Evolutionary conservation across 768 basidiomycete species (phyloP).

Genomic region (Boletus rex-veris): DNA sequence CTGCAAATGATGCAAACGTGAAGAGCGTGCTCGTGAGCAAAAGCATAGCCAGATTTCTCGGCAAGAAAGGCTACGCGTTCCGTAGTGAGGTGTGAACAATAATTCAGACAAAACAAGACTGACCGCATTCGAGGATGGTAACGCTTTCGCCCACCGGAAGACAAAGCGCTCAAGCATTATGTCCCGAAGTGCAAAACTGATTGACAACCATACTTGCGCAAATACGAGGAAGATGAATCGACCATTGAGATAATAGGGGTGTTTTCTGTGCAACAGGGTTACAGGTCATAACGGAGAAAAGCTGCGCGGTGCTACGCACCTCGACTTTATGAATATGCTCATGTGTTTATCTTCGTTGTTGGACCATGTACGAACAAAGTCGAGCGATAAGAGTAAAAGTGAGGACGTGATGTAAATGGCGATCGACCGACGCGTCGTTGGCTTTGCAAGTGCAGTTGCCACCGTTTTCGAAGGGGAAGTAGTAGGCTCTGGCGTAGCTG

Average conservation of each 20-base stretch:
- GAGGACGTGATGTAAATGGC: constrained; percentile 48
- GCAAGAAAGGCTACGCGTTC: constrained; percentile 18
- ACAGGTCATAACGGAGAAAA: not conserved
- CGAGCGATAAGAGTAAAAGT: constrained; percentile 39
- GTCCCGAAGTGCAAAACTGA: constrained; percentile 51
- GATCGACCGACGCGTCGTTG: constrained; percentile 44
- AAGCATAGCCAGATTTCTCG: constrained; percentile 16
- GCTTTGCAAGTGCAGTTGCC: constrained; percentile 43
- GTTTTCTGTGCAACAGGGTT: constrained; percentile 48
- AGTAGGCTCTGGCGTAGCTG: constrained; percentile 47
- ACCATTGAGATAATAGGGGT: constrained; percentile 72
- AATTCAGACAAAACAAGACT: not conserved
- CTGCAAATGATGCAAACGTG: constrained; percentile 35
- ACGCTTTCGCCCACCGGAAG: constrained; percentile 39
- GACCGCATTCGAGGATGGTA: constrained; percentile 16
- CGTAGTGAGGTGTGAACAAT: not conserved
- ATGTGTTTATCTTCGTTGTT: constrained; percentile 41
- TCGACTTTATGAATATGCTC: constrained; percentile 62
- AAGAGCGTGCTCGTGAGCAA: constrained; percentile 42
- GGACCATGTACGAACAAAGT: constrained; percentile 36
- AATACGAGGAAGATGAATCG: constrained; percentile 57
- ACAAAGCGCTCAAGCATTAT: constrained; percentile 61
- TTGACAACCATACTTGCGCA: constrained; percentile 48
- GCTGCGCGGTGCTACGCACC: constrained; percentile 36
- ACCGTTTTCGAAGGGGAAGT: constrained; percentile 53